Base-by-base conservation (phyloP, 2,329 filamentous ascomycete genomes). In the Aspergillus texensis region DNA sequence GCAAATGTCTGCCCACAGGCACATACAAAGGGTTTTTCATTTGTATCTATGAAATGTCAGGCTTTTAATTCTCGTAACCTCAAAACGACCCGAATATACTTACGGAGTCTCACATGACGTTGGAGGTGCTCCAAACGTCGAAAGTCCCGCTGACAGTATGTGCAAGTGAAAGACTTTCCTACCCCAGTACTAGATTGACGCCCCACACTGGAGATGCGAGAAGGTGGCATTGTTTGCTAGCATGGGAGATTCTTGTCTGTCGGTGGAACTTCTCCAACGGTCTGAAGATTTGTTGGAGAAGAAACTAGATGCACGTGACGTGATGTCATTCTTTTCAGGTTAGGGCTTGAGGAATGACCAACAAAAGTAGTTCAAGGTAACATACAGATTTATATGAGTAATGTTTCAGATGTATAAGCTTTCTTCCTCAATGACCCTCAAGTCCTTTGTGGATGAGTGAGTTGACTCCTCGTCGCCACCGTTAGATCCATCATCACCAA, bases 11-110 rank as follows among this genome's bases (percentile, higher is more conserved):
- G 58, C n/a, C 64, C 64, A 41, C 66, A 67, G 16, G 14, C 3
- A 32, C 64, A 67, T 28, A 10, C 34, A 21, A 62, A 67, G 1
- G 66, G 66, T n/a, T 63, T 67, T 57, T 66, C 66, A 34, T 67
- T 64, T 14, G 66, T 67, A 48, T 67, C 66, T 67, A 30, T 5
- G 8, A 24, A 9, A 6, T 21, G 2, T 65, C 39, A 65, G 28
- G 21, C 19, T 10, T 28, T 50, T 24, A 19, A 1, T 16, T 26
- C 6, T 48, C 2, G 24, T 48, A 10, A 4, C 6, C n/a, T 28
- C 24, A 16, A 48, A 21, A 5, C 14, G 14, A 9, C 10, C n/a
- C 0, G 14, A 50, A 30, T 30, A 50, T 28, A 48, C 45, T 45
- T 60, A 66, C 64, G 64, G 57, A 66, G 58, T 30, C 64, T 59